Evolutionary conservation across 805 yeast genomes (phyloP).

Genomic region (Pichia nakasei): DNA sequence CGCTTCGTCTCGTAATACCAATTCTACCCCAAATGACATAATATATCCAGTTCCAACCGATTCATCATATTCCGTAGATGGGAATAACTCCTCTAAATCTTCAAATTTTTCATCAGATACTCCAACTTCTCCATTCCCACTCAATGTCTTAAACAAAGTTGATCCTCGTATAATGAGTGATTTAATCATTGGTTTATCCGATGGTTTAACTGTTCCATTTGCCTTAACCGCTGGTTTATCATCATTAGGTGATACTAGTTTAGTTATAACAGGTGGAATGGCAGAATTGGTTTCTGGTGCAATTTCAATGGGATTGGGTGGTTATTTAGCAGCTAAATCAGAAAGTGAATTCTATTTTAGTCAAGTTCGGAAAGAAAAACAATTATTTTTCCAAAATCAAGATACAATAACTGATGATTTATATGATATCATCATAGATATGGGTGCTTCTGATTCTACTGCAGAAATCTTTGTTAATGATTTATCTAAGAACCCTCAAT

Average conservation of each 20-base stretch:
- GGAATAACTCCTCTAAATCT: background rate
- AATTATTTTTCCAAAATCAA: slow-evolving; percentile 54
- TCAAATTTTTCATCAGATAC: background rate
- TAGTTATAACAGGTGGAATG: slow-evolving; percentile 95
- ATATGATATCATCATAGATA: slow-evolving; percentile 70
- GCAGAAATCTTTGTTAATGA: slow-evolving; percentile 67
- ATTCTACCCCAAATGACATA: too few relatives aligned
- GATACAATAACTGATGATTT: slow-evolving; percentile 66
- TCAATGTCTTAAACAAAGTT: slow-evolving; percentile 38
- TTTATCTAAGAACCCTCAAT: slow-evolving; percentile 66
- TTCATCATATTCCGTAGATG: too few relatives aligned
- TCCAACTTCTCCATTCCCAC: background rate
- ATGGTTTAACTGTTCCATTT: slow-evolving; percentile 97
- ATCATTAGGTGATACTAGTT: slow-evolving; percentile 77
- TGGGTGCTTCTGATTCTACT: slow-evolving; percentile 66
- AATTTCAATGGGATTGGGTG: slow-evolving; percentile 96
- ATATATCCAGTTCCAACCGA: background rate
- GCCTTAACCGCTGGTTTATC: slow-evolving; percentile 96
- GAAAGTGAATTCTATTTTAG: slow-evolving; percentile 70
- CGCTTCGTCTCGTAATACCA: too few relatives aligned
- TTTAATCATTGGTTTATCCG: slow-evolving; percentile 85
- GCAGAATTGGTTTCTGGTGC: slow-evolving; percentile 97
- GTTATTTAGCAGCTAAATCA: slow-evolving; percentile 87
- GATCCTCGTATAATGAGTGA: slow-evolving; percentile 95
- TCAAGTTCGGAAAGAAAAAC: slow-evolving; percentile 65